Evolutionary conservation across 345 rosid species (phyloP), one percentile per base, ranked within the genome.

Genomic region (Raphanus sativus): DNA sequence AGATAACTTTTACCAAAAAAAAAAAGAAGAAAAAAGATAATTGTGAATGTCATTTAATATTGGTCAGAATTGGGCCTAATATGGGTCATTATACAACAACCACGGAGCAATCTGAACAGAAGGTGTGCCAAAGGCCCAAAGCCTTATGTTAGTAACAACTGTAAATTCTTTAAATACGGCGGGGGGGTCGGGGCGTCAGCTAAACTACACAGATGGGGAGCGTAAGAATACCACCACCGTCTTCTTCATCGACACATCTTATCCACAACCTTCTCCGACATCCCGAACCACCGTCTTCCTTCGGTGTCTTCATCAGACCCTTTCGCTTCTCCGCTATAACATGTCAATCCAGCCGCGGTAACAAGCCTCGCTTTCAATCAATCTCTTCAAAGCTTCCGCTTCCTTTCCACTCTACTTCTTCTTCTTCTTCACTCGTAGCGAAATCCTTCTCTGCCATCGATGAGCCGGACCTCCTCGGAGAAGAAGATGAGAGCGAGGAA

Each of bases 221-320:
- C 21, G 65, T 72, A 64, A 70, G 69, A 58, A 48, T 65, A 33
- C 42, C 61, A 30, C 34, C 83, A 30, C 34, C 83, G 68, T 71
- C 83, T 26, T 75, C 65, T 70, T 80, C 83, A 21, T 80, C 83
- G 65, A 50, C 66, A 15, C 55, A 67, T 62, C 78, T 81, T 67
- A 77, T 81, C 81, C 81, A 81, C 75, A 77, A 81, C 48, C 6
- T 77, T 38, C 58, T 62, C 74, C 74, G 78, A 67, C 61, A 21
- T 16, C 78, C 71, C 24, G 58, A 77, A 50, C 70, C 77, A 64
- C 65, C 83, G 55, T 71, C 72, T 50, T 61, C 72, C 0, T 36
- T 70, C 38, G 34, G 2, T 64, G 63, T 75, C 55, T 64, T 75
- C 74, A 48, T 65, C 9, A 61, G 32, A 65, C 80, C 80, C 29